Evolutionary conservation across 306 rosid genomes (phyloP).

Genomic region (Cicer bijugum): DNA sequence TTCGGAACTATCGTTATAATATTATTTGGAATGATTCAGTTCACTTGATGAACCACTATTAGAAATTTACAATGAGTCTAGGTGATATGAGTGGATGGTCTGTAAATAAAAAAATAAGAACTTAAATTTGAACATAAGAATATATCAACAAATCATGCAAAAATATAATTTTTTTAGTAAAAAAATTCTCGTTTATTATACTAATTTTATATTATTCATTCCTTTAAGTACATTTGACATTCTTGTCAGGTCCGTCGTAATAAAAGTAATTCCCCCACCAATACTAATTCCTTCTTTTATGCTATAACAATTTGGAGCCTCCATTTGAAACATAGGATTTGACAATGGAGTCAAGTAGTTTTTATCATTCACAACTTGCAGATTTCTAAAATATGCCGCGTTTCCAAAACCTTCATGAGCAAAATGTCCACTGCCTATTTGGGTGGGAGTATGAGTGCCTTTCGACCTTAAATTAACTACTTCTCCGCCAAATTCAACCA

Average conservation of each 20-base stretch:
- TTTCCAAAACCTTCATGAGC: conserved; percentile 72
- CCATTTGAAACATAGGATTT: conserved; percentile 67
- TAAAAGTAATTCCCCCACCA: conserved; percentile 60
- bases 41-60: background rate
- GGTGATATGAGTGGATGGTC: conserved; percentile 46
- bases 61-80: conserved; percentile 57
- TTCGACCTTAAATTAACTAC: conserved; percentile 62
- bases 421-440: conserved; percentile 94
- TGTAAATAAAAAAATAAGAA: conserved; percentile 36
- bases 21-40: too few species aligned
- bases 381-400: conserved; percentile 75
- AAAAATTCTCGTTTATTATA: conserved; percentile 35
- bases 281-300: conserved; percentile 74
- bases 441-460: conserved; percentile 75
- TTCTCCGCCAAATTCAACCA: conserved; percentile 89
- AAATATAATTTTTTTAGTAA: background rate
- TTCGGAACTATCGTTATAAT: too few species aligned
- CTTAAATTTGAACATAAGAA: conserved; percentile 42
- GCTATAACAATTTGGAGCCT: conserved; percentile 81
- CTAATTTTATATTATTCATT: background rate
- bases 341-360: conserved; percentile 69
- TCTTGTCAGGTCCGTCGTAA: too few species aligned
- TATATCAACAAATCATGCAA: conserved; percentile 51
- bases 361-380: conserved; percentile 84
- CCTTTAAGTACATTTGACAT: conserved; percentile 67